phyloP scores from a whole-genome alignment of 768 basidiomycete genomes.

The Saitozyma sp. region DNA sequence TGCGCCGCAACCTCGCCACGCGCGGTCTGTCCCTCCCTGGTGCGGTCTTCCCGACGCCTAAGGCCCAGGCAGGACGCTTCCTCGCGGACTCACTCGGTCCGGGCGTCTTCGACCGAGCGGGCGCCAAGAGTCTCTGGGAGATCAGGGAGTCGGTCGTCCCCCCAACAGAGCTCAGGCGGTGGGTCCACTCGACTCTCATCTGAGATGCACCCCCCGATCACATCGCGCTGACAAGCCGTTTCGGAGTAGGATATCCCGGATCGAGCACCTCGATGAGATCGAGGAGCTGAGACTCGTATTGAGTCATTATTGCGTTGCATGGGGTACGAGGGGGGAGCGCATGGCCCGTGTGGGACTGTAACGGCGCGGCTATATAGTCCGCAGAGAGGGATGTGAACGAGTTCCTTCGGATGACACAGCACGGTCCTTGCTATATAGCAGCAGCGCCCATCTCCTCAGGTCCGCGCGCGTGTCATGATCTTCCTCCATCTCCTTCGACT shows the following conservation, averaged over 20 bases:
- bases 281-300: conserved; percentile 92
- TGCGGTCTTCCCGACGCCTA: conserved; percentile 61
- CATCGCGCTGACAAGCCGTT: not conserved
- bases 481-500: no score
- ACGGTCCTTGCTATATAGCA: no score
- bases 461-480: no score
- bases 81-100: conserved; percentile 36
- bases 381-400: no score
- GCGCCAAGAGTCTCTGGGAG: conserved; percentile 67
- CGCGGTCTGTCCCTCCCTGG: conserved; percentile 76
- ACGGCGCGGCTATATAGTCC: not conserved
- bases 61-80: conserved; percentile 65
- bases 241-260: conserved; percentile 63
- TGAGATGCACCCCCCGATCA: not conserved
- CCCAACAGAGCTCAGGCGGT: conserved; percentile 43
- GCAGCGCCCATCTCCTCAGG: no score
- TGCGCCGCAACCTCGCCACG: conserved; percentile 83
- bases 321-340: conserved; percentile 57
- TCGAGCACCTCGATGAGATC: conserved; percentile 89
- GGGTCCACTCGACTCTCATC: conserved; percentile 6
- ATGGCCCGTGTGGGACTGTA: conserved; percentile 12
- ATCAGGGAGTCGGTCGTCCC: conserved; percentile 59
- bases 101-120: conserved; percentile 60
- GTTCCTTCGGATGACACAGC: no score
- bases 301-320: conserved; percentile 83